Evolutionary conservation across 2,329 filamentous ascomycete genomes (phyloP).

Genomic region (Aureobasidium lini): DNA sequence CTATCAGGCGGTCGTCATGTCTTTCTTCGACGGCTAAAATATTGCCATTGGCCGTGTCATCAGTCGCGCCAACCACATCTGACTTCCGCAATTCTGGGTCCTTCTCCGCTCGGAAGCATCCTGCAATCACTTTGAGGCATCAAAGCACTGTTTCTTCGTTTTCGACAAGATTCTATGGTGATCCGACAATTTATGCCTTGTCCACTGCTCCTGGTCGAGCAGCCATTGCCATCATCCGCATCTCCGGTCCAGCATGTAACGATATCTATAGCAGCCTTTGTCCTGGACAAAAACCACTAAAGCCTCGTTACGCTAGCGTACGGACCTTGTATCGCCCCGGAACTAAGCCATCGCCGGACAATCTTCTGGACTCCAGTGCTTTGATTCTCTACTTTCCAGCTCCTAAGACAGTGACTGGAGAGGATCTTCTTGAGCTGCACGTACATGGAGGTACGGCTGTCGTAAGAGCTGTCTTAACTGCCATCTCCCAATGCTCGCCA

Average conservation of each 20-base stretch:
- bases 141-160: not conserved
- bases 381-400: constrained; percentile 75
- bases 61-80: not conserved
- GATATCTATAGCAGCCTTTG: constrained; percentile 61
- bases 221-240: constrained; percentile 81
- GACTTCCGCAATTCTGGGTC: not conserved
- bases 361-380: constrained; percentile 66
- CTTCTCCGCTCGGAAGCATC: not conserved
- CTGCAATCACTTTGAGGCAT: not conserved
- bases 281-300: constrained; percentile 46
- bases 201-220: constrained; percentile 80
- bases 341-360: constrained; percentile 31
- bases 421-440: constrained; percentile 87
- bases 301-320: constrained; percentile 59
- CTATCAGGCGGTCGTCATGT: constrained; percentile 3
- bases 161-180: not conserved
- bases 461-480: constrained; percentile 74
- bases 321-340: constrained; percentile 63
- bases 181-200: constrained; percentile 76
- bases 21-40: not conserved
- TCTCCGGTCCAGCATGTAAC: constrained; percentile 70
- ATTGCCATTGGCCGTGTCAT: not conserved
- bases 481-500: constrained; percentile 53
- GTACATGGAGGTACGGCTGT: constrained; percentile 89
- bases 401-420: constrained; percentile 80